Conservation (phyloP, 2,329 filamentous ascomycete species). For the Fusarium sp. region DNA sequence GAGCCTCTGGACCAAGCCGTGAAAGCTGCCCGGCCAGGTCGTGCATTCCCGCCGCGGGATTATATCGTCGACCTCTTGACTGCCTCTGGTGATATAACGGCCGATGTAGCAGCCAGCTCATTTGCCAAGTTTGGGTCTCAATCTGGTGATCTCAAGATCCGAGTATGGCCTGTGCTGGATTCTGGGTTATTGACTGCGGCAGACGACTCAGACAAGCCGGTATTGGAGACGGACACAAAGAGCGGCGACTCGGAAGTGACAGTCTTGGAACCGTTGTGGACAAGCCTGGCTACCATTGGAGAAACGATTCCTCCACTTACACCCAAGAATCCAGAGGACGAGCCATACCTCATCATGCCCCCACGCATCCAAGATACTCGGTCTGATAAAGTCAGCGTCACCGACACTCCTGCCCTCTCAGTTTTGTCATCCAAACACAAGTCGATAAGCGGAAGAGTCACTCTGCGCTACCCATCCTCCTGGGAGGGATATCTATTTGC, state of each 20-base stretch:
- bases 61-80: conserved; percentile 63
- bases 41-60: conserved; percentile 61
- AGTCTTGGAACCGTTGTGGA: conserved; percentile 64
- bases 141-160: conserved; percentile 59
- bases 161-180: conserved; percentile 62
- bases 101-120: conserved; percentile 58
- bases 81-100: conserved; percentile 61
- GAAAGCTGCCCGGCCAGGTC: conserved; percentile 35
- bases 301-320: conserved; percentile 21
- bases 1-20: conserved; percentile 56
- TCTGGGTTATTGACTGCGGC: conserved; percentile 22
- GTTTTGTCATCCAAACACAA: conserved; percentile 60
- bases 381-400: background rate
- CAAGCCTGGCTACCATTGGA: conserved; percentile 33
- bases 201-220: conserved; percentile 40
- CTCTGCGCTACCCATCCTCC: conserved; percentile 61
- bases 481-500: conserved; percentile 66
- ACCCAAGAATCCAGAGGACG: conserved; percentile 39
- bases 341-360: conserved; percentile 41
- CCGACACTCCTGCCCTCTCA: conserved; percentile 47
- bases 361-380: conserved; percentile 4
- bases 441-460: conserved; percentile 62
- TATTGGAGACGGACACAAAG: conserved; percentile 60
- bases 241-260: conserved; percentile 60
- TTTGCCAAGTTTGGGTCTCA: conserved; percentile 55